A percentile compares a stretch with the other conserved stretches of the same genome.
Evolutionary conservation across 305 asterid species (phyloP).

Genomic region (Nicotiana rustica): DNA sequence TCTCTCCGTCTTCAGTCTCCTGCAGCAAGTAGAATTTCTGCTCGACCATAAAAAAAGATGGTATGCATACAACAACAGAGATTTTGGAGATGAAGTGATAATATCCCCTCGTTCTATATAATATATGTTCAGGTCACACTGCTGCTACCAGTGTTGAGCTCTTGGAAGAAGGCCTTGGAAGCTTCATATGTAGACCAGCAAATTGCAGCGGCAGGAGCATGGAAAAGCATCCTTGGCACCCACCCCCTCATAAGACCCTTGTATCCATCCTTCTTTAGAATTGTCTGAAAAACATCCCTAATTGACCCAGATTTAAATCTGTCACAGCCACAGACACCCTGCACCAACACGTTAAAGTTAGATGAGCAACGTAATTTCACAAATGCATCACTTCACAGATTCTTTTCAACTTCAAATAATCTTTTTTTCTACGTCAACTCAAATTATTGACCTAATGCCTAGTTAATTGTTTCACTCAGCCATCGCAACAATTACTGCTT

Average conservation of each 20-base stretch:
- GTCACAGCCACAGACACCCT: conserved; percentile 99
- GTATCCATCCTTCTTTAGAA: conserved; percentile 88
- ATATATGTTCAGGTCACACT: conserved; percentile 47
- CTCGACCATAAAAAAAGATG: conserved; percentile 1
- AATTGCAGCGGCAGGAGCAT: conserved; percentile 99
- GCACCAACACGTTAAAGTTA: conserved; percentile 39
- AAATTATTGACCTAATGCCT: background rate
- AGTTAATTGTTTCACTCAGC: background rate
- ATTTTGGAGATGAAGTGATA: background rate
- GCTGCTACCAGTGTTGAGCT: conserved; percentile 44
- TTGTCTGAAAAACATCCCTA: conserved; percentile 70
- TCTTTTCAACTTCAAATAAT: background rate
- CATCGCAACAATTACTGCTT: background rate
- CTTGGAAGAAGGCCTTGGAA: conserved; percentile 79
- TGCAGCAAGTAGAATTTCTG: background rate
- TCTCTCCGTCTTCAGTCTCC: background rate
- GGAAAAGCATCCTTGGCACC: conserved; percentile 98
- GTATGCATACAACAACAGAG: conserved; percentile 28
- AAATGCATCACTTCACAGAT: background rate
- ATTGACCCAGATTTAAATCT: conserved; percentile 80
- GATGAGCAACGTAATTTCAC: background rate
- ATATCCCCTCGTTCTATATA: background rate
- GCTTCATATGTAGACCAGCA: conserved; percentile 99
- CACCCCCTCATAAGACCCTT: conserved; percentile 94
- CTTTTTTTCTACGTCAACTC: background rate